Conservation (phyloP, 495 filamentous ascomycete species). For the Aspergillus steynii region DNA sequence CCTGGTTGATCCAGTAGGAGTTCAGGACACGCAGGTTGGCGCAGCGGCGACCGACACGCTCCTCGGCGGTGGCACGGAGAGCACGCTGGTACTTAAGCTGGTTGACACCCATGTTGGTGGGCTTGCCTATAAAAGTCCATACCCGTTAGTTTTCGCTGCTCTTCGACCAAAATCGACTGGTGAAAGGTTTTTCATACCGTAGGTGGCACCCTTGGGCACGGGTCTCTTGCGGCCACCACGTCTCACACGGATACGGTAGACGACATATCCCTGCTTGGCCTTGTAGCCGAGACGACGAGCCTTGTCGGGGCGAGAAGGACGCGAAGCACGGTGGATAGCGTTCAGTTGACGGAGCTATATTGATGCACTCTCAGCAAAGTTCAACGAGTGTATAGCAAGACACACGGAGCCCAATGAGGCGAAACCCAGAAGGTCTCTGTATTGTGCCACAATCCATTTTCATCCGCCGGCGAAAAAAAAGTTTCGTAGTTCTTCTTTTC, state of each 20-base stretch:
- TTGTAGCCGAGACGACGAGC: constrained; percentile 99
- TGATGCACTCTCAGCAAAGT: constrained; percentile 99
- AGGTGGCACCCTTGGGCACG: constrained; percentile 96
- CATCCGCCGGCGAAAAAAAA: constrained; percentile 42
- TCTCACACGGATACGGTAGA: constrained; percentile 98
- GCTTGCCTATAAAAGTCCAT: constrained; percentile 70
- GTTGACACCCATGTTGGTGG: constrained; percentile 99
- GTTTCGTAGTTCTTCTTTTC: constrained; percentile 21
- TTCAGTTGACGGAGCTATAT: constrained; percentile 99
- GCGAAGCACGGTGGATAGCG: constrained; percentile 98
- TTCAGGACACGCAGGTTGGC: constrained; percentile 98
- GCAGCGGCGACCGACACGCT: constrained; percentile 98
- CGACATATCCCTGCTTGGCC: constrained; percentile 99
- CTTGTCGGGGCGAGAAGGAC: constrained; percentile 98
- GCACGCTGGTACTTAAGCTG: constrained; percentile 99
- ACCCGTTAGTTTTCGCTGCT: constrained; percentile 9
- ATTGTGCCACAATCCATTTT: constrained; percentile 42
- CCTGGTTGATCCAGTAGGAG: constrained; percentile 99
- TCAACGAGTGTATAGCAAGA: constrained; percentile 99
- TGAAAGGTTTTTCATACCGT: constrained; percentile 60
- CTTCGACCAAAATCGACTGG: background rate
- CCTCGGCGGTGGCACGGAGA: constrained; percentile 93
- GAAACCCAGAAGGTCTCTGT: constrained; percentile 22
- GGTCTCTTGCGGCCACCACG: constrained; percentile 97
- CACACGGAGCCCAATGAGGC: constrained; percentile 36